Evolutionary conservation across 2,329 filamentous ascomycete species (phyloP), one percentile per base, ranked within the genome.

Genomic region (Clonostachys byssicola): DNA sequence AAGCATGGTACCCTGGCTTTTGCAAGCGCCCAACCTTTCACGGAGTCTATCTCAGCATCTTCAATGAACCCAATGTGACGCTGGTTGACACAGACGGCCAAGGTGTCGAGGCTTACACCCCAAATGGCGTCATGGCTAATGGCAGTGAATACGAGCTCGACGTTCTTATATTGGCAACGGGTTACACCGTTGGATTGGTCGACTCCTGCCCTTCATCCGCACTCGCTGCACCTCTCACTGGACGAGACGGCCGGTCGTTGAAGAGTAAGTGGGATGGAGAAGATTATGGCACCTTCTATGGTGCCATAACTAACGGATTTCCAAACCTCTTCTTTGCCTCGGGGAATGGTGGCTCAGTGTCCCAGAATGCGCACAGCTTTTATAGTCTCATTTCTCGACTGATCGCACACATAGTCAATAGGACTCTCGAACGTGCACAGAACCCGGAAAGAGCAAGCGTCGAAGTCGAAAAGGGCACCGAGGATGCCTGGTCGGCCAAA

Each of bases 21-120:
- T 86, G 83, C 66, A 86, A 86, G 59, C 73, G 83, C 0, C 81
- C 82, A 0, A 74, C 68, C 39, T 85, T 84, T 61, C 78, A 80
- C 60, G 78, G 85, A 54, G 70, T 74, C 6, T 85, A 82, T 54
- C 70, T 86, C 0, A 56, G 68, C 4, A 54, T 73, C 0, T 86
- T 86, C 71, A 87, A 87, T 61, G 58, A 56, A 33, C 61, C 70
- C 0, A 75, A 82, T 53, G 82, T 87, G 5, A 69, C 70, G 6
- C 73, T 87, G 0, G 66, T 86, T n/a, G 79, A 86, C 56, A 23
- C 20, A 23, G 20, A 23, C 20, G 20, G 20, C 33, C 78, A 75
- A 5, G 68, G 71, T 50, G 78, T 23, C 20, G 20, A 23, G 80
- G 6, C 60, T 81, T 4, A 66, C 73, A 81, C 74, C 1, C 46